phyloP scores from a whole-genome alignment of 2,329 filamentous ascomycete genomes.

The Neonectria faginata region DNA sequence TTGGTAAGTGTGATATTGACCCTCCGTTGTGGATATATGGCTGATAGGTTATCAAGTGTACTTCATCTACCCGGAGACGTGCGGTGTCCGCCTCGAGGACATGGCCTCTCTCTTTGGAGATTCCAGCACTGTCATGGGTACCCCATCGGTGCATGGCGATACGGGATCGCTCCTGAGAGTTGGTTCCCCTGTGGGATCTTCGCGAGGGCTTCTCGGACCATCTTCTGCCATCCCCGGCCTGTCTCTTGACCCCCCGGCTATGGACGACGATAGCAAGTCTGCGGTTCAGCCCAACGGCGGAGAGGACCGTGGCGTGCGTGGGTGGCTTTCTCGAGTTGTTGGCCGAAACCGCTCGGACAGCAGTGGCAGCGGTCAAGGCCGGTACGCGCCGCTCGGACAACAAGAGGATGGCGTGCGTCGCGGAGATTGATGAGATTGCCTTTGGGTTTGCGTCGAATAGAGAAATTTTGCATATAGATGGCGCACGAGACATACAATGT shows the following conservation, averaged over 20 bases:
- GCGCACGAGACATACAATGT: slow-evolving; percentile 38
- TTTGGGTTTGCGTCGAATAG: slow-evolving; percentile 40
- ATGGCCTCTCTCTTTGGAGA: slow-evolving; percentile 97
- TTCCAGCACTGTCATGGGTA: slow-evolving; percentile 82
- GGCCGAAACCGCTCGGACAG: slow-evolving; percentile 54
- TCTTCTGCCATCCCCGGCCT: slow-evolving; percentile 82
- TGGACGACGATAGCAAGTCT: slow-evolving; percentile 62
- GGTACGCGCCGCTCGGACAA: slow-evolving; percentile 57
- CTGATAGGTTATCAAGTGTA: slow-evolving; percentile 74
- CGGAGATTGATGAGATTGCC: slow-evolving; percentile 39
- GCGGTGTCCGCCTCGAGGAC: slow-evolving; percentile 93
- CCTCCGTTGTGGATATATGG: slow-evolving; percentile 34
- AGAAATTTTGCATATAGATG: slow-evolving; percentile 56
- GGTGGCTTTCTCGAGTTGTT: slow-evolving; percentile 61
- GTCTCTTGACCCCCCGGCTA: slow-evolving; percentile 81
- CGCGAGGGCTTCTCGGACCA: slow-evolving; percentile 70
- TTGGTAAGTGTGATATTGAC: slow-evolving; percentile 76
- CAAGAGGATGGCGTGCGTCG: slow-evolving; percentile 51
- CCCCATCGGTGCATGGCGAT: slow-evolving; percentile 81
- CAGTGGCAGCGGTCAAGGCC: slow-evolving; percentile 54
- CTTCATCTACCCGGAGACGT: slow-evolving; percentile 97
- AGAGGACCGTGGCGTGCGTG: slow-evolving; percentile 59
- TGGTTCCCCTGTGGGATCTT: slow-evolving; percentile 79
- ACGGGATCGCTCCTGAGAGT: slow-evolving; percentile 83
- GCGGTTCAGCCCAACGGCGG: slow-evolving; percentile 49